phyloP scores from a whole-genome alignment of 2,329 filamentous ascomycete genomes.

The Claviceps digitariae region DNA sequence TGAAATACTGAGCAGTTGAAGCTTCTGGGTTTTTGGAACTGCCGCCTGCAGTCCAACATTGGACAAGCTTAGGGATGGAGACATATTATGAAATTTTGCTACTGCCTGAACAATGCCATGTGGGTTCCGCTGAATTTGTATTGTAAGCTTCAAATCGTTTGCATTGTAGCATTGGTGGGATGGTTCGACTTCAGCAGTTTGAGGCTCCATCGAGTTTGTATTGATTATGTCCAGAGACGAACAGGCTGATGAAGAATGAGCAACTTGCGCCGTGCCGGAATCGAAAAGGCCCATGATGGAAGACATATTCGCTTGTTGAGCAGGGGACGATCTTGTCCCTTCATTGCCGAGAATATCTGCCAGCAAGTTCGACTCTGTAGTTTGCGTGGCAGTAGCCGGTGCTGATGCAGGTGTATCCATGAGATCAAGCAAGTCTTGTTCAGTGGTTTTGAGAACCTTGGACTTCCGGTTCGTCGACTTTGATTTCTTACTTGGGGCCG shows the following conservation, averaged over 20 bases:
- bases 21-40: constrained; percentile 89
- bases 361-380: constrained; percentile 72
- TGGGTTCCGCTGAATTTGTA: constrained; percentile 72
- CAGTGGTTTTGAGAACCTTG: constrained; percentile 68
- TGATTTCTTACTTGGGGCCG: constrained; percentile 52
- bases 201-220: constrained; percentile 30
- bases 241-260: constrained; percentile 21
- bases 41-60: constrained; percentile 82
- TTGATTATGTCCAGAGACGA: constrained; percentile 38
- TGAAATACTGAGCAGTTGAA: constrained; percentile 85
- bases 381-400: constrained; percentile 34
- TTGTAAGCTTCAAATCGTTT: constrained; percentile 67
- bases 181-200: constrained; percentile 27
- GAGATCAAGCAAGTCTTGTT: constrained; percentile 85
- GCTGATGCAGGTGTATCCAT: constrained; percentile 60
- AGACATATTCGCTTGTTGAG: constrained; percentile 42
- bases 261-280: constrained; percentile 26
- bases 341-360: constrained; percentile 80
- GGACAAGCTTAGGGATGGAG: constrained; percentile 50
- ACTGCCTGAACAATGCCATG: constrained; percentile 69
- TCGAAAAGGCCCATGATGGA: constrained; percentile 88
- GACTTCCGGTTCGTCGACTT: constrained; percentile 62
- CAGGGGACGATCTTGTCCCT: constrained; percentile 29
- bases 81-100: constrained; percentile 71
- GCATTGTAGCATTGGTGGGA: constrained; percentile 70